A percentile compares a stretch with the other conserved stretches of the same genome.
phyloP scores from a whole-genome alignment of 768 basidiomycete genomes.

The Leccinum fibrillosum region DNA sequence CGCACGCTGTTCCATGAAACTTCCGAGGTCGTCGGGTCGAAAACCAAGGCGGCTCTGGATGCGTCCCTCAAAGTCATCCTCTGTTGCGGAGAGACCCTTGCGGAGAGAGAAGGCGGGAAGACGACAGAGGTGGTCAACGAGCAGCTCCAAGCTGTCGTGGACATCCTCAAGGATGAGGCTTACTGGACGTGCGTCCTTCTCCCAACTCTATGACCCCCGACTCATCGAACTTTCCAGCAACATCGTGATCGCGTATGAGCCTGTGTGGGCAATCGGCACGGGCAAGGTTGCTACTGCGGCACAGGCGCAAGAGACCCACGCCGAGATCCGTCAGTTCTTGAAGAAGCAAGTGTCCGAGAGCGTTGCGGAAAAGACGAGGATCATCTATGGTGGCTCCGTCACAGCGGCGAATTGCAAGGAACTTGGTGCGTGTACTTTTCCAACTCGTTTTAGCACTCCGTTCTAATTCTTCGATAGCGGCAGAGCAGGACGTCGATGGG shows the following conservation, averaged over 20 bases:
- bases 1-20: slow-evolving; percentile 90
- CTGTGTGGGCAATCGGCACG: slow-evolving; percentile 98
- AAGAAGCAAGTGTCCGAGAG: slow-evolving; percentile 55
- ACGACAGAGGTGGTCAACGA: slow-evolving; percentile 78
- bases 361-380: slow-evolving; percentile 72
- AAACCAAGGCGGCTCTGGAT: slow-evolving; percentile 81
- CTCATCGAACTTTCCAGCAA: slow-evolving; percentile 44
- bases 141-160: slow-evolving; percentile 77
- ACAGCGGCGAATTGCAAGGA: slow-evolving; percentile 85
- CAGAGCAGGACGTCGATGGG: slow-evolving; percentile 85
- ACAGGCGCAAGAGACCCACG: slow-evolving; percentile 94
- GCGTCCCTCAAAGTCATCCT: slow-evolving; percentile 82
- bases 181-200: slow-evolving; percentile 72
- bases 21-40: slow-evolving; percentile 76
- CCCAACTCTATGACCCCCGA: neutral
- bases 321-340: slow-evolving; percentile 76
- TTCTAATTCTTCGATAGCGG: slow-evolving; percentile 40
- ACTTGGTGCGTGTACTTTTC: slow-evolving; percentile 55
- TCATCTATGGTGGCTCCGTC: slow-evolving; percentile 97
- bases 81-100: slow-evolving; percentile 93
- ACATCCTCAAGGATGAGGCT: slow-evolving; percentile 46
- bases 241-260: slow-evolving; percentile 94
- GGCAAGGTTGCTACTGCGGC: slow-evolving; percentile 89
- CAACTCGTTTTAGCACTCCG: neutral
- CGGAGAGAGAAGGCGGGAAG: slow-evolving; percentile 75